Evolutionary conservation across 805 yeast species (phyloP).

Genomic region (Teunomyces atbi): DNA sequence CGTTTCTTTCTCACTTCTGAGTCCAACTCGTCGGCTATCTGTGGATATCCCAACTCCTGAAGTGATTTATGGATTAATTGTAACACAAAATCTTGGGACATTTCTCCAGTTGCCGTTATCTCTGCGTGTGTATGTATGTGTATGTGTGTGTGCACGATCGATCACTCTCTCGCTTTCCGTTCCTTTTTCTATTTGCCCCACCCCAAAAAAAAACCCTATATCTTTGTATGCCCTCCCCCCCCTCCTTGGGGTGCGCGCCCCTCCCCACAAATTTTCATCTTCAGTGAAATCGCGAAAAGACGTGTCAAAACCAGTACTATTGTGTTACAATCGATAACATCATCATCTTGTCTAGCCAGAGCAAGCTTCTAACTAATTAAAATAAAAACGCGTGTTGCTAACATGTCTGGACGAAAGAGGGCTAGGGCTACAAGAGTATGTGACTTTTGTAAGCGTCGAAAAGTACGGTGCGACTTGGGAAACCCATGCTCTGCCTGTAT

Average conservation of each 20-base stretch:
- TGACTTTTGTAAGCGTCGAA: constrained; percentile 47
- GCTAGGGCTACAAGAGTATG: constrained; percentile 47
- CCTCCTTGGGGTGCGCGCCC: too few species aligned
- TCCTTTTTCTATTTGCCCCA: neutral
- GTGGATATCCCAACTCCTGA: constrained; percentile 28
- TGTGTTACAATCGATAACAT: too few species aligned
- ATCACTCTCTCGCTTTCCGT: neutral
- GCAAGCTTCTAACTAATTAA: too few species aligned
- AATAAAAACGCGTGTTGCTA: neutral
- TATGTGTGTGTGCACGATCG: neutral
- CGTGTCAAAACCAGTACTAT: too few species aligned
- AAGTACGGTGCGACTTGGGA: constrained; percentile 52
- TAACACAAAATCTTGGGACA: constrained; percentile 22
- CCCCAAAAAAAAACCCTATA: neutral
- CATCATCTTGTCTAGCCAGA: too few species aligned
- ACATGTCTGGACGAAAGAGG: constrained; percentile 15
- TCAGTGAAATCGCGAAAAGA: too few species aligned
- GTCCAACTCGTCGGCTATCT: constrained; percentile 21
- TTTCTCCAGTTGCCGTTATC: neutral
- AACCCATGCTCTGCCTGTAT: constrained; percentile 43
- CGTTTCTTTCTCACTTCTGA: constrained; percentile 9
- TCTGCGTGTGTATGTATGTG: neutral
- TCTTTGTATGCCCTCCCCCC: too few species aligned
- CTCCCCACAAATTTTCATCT: too few species aligned
- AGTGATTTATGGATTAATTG: constrained; percentile 31